These are phyloP conservation scores for Eimeria maxima DNA, from an alignment of 169 alveolate species.

Conservation along the genomic window DNA sequence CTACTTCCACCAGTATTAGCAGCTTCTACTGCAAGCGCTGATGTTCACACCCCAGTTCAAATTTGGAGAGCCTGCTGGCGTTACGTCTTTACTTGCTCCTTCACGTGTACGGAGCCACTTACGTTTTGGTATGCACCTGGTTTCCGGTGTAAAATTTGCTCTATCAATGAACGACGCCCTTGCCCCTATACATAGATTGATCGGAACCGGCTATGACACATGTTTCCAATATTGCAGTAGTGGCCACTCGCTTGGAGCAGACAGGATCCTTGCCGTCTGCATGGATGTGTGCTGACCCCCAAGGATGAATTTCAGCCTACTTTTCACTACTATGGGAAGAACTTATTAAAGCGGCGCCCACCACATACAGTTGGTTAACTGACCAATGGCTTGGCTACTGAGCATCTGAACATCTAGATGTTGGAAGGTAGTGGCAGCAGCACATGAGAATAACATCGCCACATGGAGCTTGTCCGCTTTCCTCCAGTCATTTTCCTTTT, in stretches of 20 bases:
- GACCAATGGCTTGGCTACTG: too few species aligned
- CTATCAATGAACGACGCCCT: neutral
- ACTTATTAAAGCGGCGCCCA: too few species aligned
- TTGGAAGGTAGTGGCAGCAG: neutral
- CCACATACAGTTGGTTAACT: too few species aligned
- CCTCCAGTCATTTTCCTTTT: neutral
- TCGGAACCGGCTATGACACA: neutral
- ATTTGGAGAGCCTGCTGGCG: neutral
- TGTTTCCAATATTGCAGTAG: neutral
- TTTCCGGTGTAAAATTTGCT: neutral
- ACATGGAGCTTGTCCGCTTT: neutral
- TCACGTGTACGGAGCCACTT: neutral
- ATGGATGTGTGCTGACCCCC: too few species aligned
- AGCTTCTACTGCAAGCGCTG: neutral
- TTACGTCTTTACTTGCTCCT: neutral
- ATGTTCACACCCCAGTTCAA: neutral
- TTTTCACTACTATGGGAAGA: too few species aligned
- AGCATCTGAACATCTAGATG: neutral
- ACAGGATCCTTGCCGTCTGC: too few species aligned
- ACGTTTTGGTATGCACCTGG: neutral
- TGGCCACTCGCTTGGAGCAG: too few species aligned
- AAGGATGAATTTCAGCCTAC: too few species aligned
- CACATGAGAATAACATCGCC: neutral
- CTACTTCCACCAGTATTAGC: too few species aligned
- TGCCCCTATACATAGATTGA: neutral